Percentiles rank a stretch among this genome's conserved stretches.
Conservation (phyloP, 768 basidiomycete species). For the Serendipita sp. region DNA sequence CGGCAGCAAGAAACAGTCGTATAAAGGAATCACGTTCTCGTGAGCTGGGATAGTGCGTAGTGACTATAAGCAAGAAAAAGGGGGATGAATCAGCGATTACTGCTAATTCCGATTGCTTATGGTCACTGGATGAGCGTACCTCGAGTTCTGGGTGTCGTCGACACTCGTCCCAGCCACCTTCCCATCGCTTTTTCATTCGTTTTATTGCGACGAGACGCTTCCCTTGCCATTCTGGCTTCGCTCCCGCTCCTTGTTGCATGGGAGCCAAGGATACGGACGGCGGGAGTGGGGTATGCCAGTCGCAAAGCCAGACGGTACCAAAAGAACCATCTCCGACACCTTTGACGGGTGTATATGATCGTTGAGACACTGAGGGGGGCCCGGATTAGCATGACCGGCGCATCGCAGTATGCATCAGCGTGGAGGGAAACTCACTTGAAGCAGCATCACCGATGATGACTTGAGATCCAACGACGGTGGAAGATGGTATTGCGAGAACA, state of each 20-base stretch:
- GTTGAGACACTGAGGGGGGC: slow-evolving; percentile 46
- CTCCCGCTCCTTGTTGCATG: slow-evolving; percentile 90
- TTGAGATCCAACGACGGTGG: slow-evolving; percentile 50
- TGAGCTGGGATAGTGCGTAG: slow-evolving; percentile 88
- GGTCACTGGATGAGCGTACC: slow-evolving; percentile 31
- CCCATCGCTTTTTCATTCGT: slow-evolving; percentile 95
- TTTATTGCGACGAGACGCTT: slow-evolving; percentile 95
- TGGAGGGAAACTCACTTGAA: slow-evolving; percentile 37
- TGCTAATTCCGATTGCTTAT: slow-evolving; percentile 12
- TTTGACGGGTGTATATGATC: slow-evolving; percentile 90
- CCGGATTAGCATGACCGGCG: slow-evolving; percentile 10
- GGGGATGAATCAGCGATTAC: neutral
- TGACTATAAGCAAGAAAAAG: slow-evolving; percentile 37
- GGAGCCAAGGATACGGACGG: slow-evolving; percentile 81
- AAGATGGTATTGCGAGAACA: slow-evolving; percentile 61
- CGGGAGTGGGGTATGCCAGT: slow-evolving; percentile 94
- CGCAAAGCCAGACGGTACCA: slow-evolving; percentile 95
- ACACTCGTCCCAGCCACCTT: slow-evolving; percentile 97
- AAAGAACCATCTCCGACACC: slow-evolving; percentile 96
- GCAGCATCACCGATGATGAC: slow-evolving; percentile 59
- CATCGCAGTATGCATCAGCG: slow-evolving; percentile 1
- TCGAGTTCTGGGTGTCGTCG: slow-evolving; percentile 88
- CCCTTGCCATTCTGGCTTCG: slow-evolving; percentile 83
- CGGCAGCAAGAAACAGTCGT: slow-evolving; percentile 98
- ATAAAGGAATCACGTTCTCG: slow-evolving; percentile 94